phyloP scores from a whole-genome alignment of 257 asterid genomes.

The Capsicum pubescens region DNA sequence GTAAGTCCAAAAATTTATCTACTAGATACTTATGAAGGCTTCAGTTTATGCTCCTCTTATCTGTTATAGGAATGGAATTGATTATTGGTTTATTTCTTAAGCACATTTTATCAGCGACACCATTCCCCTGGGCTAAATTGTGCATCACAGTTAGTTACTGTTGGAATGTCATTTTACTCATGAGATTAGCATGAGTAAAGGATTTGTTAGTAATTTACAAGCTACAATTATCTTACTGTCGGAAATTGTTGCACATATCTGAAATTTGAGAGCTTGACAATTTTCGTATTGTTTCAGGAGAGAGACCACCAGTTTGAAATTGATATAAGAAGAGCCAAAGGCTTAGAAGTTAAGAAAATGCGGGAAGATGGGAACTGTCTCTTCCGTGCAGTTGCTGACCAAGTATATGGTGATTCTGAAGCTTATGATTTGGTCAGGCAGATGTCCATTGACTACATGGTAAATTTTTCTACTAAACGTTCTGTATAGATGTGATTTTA shows the following conservation, averaged over 20 bases:
- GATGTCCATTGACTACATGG: conserved; percentile 99
- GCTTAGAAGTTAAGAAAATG: conserved; percentile 96
- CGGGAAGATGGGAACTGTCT: conserved; percentile 97
- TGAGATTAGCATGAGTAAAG: background rate
- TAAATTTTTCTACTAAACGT: conserved; percentile 41
- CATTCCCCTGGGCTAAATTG: background rate
- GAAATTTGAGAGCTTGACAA: background rate
- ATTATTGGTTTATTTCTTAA: background rate
- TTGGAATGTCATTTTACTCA: conserved; percentile 15
- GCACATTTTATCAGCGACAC: background rate
- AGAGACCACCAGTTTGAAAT: conserved; percentile 90
- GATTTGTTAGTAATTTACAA: conserved; percentile 1
- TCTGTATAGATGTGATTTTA: background rate
- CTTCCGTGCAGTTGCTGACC: conserved; percentile 99
- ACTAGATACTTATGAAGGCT: background rate
- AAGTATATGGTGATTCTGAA: conserved; percentile 98
- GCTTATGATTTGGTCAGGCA: conserved; percentile 89
- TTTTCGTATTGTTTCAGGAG: conserved; percentile 60
- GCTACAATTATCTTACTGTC: background rate
- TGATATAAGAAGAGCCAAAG: conserved; percentile 84
- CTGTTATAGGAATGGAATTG: background rate
- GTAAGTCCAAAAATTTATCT: conserved; percentile 54
- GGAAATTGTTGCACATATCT: background rate
- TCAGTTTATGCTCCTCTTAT: background rate
- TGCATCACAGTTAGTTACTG: background rate